A percentile compares a stretch with the other conserved stretches of the same genome.
These are phyloP conservation scores for Spatholobus suberectus DNA, from an alignment of 306 rosid genomes.

Conservation along the genomic window DNA sequence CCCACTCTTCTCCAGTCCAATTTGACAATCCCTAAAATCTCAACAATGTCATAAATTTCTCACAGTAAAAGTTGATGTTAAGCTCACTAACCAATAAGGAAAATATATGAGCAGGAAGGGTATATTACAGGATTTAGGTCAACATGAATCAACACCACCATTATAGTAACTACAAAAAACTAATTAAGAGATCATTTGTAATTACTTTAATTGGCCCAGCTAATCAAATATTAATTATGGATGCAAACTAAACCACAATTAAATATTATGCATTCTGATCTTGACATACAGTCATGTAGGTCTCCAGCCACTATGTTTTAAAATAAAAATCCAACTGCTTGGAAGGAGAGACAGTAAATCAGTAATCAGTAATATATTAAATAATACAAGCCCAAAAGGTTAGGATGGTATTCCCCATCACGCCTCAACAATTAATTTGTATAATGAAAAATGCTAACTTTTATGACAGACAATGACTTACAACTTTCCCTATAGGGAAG, in stretches of 20 bases:
- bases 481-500: constrained; percentile 85
- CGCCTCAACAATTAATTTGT: constrained; percentile 25
- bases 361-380: constrained; percentile 24
- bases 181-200: constrained; percentile 9
- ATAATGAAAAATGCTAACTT: constrained; percentile 25
- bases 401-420: constrained; percentile 7
- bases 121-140: background rate
- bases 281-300: background rate
- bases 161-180: constrained; percentile 9
- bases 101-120: constrained; percentile 22
- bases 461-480: constrained; percentile 52
- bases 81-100: background rate
- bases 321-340: background rate
- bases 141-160: constrained; percentile 21
- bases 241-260: constrained; percentile 27
- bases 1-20: background rate
- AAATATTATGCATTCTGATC: constrained; percentile 21
- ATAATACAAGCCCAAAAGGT: background rate
- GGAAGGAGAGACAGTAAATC: background rate
- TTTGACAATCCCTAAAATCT: constrained; percentile 16
- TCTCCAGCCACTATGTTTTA: background rate
- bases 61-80: constrained; percentile 15
- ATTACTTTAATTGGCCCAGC: constrained; percentile 25
- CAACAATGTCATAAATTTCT: background rate
- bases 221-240: background rate